These are phyloP conservation scores for Baorangia bicolor DNA, from an alignment of 768 basidiomycete genomes.

Conservation along the genomic window DNA sequence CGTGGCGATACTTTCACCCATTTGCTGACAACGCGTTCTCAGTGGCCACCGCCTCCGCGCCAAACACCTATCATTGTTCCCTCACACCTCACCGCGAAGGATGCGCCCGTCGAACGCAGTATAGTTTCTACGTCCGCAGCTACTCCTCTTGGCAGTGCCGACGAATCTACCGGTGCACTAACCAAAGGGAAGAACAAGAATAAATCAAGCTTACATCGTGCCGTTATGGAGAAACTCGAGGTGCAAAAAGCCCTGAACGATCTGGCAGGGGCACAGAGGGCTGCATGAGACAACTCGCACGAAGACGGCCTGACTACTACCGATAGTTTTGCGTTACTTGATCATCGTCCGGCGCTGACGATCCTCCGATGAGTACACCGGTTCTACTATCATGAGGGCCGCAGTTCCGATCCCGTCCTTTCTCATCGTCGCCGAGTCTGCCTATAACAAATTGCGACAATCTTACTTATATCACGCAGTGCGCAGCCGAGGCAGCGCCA, in stretches of 20 bases:
- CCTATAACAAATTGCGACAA: not conserved
- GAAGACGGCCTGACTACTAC: not conserved
- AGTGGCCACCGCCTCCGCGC: slow-evolving; percentile 87
- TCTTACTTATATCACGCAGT: not conserved
- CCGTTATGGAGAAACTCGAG: slow-evolving; percentile 73
- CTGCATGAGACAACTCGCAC: slow-evolving; percentile 12
- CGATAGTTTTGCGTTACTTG: not conserved
- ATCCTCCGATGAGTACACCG: not conserved
- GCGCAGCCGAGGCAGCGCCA: not conserved
- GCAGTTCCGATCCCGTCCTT: not conserved
- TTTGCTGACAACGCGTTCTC: not conserved
- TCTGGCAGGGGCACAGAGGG: slow-evolving; percentile 27
- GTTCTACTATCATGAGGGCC: not conserved
- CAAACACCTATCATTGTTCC: slow-evolving; percentile 78
- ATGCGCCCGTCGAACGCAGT: slow-evolving; percentile 15
- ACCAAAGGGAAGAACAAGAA: slow-evolving; percentile 38
- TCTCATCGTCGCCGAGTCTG: not conserved
- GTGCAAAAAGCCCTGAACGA: slow-evolving; percentile 71
- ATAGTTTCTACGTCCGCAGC: slow-evolving; percentile 4
- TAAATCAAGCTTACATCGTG: slow-evolving; percentile 67
- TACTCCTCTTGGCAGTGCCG: slow-evolving; percentile 7
- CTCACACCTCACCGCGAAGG: slow-evolving; percentile 50
- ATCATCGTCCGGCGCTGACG: not conserved
- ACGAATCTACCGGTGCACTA: slow-evolving; percentile 9
- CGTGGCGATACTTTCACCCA: not conserved